Conservation (phyloP, 345 rosid genomes). For the Cardiospermum halicacabum region DNA sequence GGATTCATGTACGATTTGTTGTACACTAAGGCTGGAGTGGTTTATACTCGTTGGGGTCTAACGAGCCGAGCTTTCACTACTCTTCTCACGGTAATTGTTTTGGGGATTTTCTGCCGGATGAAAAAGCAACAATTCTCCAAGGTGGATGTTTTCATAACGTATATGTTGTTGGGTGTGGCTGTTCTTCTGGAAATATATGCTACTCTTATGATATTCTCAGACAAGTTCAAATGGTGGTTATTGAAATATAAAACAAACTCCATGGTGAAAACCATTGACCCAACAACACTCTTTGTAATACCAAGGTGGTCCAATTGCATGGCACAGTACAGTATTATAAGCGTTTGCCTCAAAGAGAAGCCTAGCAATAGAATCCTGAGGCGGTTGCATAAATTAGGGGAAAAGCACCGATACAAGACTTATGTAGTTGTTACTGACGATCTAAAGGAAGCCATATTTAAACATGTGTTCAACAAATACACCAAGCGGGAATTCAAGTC, state of each 20-base stretch:
- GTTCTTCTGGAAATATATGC: constrained; percentile 1
- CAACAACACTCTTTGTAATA: not conserved
- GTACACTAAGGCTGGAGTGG: constrained; percentile 21
- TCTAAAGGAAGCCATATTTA: no score
- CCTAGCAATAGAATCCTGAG: not conserved
- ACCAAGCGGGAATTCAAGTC: no score
- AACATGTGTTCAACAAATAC: not conserved
- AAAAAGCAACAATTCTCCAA: not conserved
- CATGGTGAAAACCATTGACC: not conserved
- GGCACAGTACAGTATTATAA: not conserved
- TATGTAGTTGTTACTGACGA: no score
- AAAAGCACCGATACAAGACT: not conserved
- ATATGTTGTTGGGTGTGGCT: not conserved
- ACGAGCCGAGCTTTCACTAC: not conserved
- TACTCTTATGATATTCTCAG: not conserved
- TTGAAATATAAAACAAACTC: not conserved
- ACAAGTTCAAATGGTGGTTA: constrained; percentile 1
- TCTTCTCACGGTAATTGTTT: not conserved
- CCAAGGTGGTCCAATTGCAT: constrained; percentile 10
- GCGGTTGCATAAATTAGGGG: not conserved
- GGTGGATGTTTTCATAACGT: not conserved
- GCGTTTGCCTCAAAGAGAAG: not conserved
- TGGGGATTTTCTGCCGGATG: not conserved
- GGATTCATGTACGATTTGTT: constrained; percentile 30
- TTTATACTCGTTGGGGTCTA: not conserved